These are phyloP conservation scores for Zopfia rhizophila DNA, from an alignment of 2,329 filamentous ascomycete genomes.

Conservation along the genomic window DNA sequence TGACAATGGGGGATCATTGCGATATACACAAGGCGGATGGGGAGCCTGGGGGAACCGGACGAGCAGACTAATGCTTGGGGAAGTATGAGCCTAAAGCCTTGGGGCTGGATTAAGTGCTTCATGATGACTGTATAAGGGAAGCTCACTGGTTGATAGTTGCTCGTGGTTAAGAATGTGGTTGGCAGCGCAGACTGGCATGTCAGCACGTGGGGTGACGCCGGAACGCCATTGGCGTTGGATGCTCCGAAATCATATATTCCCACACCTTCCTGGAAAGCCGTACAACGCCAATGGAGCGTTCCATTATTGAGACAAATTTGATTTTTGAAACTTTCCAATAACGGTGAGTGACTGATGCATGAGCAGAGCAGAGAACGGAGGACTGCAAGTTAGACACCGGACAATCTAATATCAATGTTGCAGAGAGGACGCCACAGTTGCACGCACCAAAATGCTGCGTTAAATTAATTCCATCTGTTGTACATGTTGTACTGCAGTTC, in stretches of 20 bases:
- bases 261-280: no score
- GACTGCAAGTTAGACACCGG: no score
- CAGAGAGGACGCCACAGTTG: no score
- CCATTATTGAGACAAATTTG: no score
- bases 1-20: conserved; percentile 31
- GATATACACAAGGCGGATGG: conserved; percentile 29
- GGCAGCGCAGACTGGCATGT: conserved; percentile 11
- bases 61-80: conserved; percentile 10
- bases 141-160: conserved; percentile 25
- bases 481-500: conserved; percentile 34
- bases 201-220: conserved; percentile 24
- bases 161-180: conserved; percentile 25
- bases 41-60: conserved; percentile 33
- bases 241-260: no score
- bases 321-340: no score
- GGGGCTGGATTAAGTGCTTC: conserved; percentile 27
- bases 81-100: conserved; percentile 30
- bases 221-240: conserved; percentile 25
- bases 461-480: conserved; percentile 24
- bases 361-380: conserved; percentile 2
- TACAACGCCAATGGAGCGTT: no score
- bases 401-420: no score
- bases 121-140: conserved; percentile 14
- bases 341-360: no score
- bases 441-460: conserved; percentile 20